A percentile compares a stretch with the other conserved stretches of the same genome.
Evolutionary conservation across 305 asterid genomes (phyloP).

Genomic region (Fraxinus albicans): DNA sequence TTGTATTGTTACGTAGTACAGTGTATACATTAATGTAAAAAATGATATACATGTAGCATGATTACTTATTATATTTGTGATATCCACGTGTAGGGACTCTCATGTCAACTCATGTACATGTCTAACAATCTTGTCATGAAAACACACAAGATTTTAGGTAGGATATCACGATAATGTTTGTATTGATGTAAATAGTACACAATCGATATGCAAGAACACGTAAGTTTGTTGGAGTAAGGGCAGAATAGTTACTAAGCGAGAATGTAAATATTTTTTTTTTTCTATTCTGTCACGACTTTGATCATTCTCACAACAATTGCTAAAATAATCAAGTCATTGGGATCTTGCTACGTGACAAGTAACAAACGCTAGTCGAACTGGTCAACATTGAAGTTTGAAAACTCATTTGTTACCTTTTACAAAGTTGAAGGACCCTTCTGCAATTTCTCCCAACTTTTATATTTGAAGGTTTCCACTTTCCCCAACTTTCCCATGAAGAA

Average conservation of each 20-base stretch:
- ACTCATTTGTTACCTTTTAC: neutral
- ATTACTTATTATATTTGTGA: neutral
- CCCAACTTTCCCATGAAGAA: neutral
- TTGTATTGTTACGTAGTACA: neutral
- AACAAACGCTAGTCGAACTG: neutral
- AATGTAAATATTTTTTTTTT: neutral
- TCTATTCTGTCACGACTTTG: neutral
- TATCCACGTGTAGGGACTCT: neutral
- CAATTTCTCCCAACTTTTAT: neutral
- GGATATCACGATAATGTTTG: neutral
- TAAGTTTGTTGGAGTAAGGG: neutral
- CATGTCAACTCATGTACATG: neutral
- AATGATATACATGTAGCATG: neutral
- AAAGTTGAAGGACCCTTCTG: neutral
- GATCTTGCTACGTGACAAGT: neutral
- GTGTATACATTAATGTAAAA: too few relatives aligned
- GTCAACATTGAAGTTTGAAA: neutral
- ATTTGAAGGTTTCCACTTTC: neutral
- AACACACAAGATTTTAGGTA: neutral
- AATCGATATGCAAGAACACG: neutral
- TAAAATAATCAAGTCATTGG: neutral
- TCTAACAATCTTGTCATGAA: neutral
- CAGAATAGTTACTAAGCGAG: neutral
- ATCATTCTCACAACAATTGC: neutral
- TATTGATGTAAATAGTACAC: neutral